These are phyloP conservation scores for Alternaria brassicae DNA, from an alignment of 2,329 filamentous ascomycete genomes.

Conservation along the genomic window DNA sequence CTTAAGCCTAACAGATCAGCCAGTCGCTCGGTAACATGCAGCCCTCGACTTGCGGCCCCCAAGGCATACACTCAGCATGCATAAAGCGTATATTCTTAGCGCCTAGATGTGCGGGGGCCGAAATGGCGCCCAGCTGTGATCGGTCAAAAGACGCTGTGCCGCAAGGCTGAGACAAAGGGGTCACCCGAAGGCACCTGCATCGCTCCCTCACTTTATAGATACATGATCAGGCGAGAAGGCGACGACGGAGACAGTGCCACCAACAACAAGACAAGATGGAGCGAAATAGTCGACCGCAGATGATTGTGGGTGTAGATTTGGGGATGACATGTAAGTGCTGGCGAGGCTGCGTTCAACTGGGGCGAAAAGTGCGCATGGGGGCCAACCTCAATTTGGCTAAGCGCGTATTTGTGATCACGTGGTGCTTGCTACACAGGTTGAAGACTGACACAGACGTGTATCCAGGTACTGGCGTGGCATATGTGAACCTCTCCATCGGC, in stretches of 20 bases:
- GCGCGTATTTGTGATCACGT: conserved; percentile 11
- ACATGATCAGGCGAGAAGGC: conserved; percentile 3
- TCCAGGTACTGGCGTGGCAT: conserved; percentile 49
- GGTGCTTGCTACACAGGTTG: background rate
- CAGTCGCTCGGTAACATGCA: background rate
- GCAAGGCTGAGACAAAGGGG: conserved; percentile 33
- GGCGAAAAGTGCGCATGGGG: background rate
- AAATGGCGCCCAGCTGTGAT: conserved; percentile 12
- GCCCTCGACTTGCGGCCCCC: background rate
- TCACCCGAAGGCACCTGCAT: conserved; percentile 4
- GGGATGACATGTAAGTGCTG: conserved; percentile 49
- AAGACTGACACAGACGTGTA: background rate
- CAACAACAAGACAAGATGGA: conserved; percentile 18
- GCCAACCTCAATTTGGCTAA: conserved; percentile 1
- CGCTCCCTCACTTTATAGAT: conserved; percentile 9
- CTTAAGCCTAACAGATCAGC: no score
- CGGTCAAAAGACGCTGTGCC: conserved; percentile 21
- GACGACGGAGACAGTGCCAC: conserved; percentile 1
- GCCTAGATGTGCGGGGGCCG: conserved; percentile 2
- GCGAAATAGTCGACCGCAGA: conserved; percentile 35
- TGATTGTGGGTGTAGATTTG: conserved; percentile 46
- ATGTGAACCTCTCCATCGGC: conserved; percentile 47
- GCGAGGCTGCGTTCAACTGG: background rate
- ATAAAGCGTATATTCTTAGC: background rate
- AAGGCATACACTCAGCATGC: background rate